These are phyloP conservation scores for Babesia ovata DNA, from an alignment of 169 alveolate genomes.

Conservation along the genomic window DNA sequence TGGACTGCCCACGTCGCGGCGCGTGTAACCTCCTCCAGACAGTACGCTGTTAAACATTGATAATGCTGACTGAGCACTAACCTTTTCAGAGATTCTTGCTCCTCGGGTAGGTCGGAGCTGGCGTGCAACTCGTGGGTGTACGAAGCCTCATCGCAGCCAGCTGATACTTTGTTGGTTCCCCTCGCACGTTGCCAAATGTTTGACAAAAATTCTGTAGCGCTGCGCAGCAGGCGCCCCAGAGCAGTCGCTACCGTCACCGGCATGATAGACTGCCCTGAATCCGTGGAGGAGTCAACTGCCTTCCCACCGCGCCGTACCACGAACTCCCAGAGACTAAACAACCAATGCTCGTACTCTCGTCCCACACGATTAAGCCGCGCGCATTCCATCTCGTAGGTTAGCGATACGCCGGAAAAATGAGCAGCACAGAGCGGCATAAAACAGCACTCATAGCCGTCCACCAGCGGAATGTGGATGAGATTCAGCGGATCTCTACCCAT, in stretches of 20 bases:
- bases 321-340: constrained; percentile 55
- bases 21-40: not conserved
- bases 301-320: constrained; percentile 11
- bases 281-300: not conserved
- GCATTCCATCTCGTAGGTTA: constrained; percentile 41
- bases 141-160: not conserved
- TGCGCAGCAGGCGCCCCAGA: not conserved
- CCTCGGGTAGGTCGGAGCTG: not conserved
- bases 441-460: constrained; percentile 45
- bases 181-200: not conserved
- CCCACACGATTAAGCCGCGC: constrained; percentile 40
- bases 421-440: constrained; percentile 66
- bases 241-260: not conserved
- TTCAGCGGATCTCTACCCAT: constrained; percentile 35
- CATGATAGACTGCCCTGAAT: too few species aligned
- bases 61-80: not conserved
- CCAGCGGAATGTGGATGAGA: constrained; percentile 39
- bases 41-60: not conserved
- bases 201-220: not conserved
- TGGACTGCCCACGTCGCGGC: constrained; percentile 19
- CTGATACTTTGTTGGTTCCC: not conserved
- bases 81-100: constrained; percentile 16
- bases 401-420: constrained; percentile 5
- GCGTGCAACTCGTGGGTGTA: too few species aligned
- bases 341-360: constrained; percentile 55